Evolutionary conservation across 1,284 basidiomycete species (phyloP).

Genomic region (Naganishia sp.): DNA sequence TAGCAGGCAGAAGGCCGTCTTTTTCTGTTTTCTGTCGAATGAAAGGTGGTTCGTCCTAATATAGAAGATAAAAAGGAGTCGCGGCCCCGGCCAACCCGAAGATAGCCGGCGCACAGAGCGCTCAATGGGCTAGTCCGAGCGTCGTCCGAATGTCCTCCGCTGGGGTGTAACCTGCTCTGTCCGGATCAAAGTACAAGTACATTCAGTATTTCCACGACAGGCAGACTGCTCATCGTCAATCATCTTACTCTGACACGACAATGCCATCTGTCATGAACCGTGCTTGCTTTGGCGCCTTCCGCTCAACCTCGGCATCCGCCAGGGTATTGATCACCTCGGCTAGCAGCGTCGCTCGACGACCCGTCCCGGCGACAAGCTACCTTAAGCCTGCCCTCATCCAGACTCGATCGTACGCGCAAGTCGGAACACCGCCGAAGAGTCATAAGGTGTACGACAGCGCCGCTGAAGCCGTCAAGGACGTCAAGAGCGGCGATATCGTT

Average conservation of each 20-base stretch:
- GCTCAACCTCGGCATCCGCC: conserved; percentile 20
- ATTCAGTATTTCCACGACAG: not conserved
- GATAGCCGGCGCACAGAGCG: conserved; percentile 14
- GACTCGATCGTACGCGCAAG: conserved; percentile 22
- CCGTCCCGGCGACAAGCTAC: conserved; percentile 4
- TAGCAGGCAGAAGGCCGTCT: no score
- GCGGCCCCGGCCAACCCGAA: conserved; percentile 25
- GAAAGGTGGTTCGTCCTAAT: not conserved
- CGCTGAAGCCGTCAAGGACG: conserved; percentile 73
- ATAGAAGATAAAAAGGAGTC: not conserved
- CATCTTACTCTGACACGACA: not conserved
- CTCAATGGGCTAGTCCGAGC: not conserved
- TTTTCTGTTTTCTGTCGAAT: no score
- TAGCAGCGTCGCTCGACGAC: conserved; percentile 5
- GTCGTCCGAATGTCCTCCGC: not conserved
- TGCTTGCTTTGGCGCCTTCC: conserved; percentile 22
- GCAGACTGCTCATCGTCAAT: not conserved
- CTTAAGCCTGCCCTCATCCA: conserved; percentile 5
- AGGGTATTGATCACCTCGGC: conserved; percentile 16
- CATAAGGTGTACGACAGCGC: conserved; percentile 70
- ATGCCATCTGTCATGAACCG: conserved; percentile 26
- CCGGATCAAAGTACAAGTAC: conserved; percentile 11
- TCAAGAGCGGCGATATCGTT: conserved; percentile 72
- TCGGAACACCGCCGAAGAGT: conserved; percentile 28
- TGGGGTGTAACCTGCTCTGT: conserved; percentile 6